These are phyloP conservation scores for Erythrophleum ivorense DNA, from an alignment of 331 rosid genomes.

Conservation along the genomic window DNA sequence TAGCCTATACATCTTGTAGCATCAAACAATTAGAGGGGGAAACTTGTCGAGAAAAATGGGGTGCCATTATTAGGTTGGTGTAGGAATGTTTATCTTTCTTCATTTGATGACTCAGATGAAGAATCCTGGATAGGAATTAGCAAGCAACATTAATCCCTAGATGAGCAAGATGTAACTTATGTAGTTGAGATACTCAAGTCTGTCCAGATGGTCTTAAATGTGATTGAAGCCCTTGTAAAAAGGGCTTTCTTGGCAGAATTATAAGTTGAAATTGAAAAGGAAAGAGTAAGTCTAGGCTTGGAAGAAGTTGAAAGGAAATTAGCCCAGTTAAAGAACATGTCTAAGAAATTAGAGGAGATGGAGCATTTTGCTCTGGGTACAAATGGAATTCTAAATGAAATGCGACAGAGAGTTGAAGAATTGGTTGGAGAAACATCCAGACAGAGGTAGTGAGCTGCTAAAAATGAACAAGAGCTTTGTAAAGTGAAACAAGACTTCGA, in stretches of 20 bases:
- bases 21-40: conserved; percentile 81
- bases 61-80: conserved; percentile 76
- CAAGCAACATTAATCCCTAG: conserved; percentile 61
- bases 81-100: conserved; percentile 70
- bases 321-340: conserved; percentile 75
- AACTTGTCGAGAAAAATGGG: conserved; percentile 79
- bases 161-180: conserved; percentile 72
- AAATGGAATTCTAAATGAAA: conserved; percentile 73
- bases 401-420: conserved; percentile 86
- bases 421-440: conserved; percentile 92
- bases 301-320: conserved; percentile 78
- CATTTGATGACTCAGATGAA: conserved; percentile 61
- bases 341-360: conserved; percentile 87
- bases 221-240: conserved; percentile 30
- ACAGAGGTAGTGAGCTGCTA: conserved; percentile 84
- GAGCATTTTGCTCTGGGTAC: conserved; percentile 64
- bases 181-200: conserved; percentile 74
- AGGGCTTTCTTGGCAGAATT: conserved; percentile 86
- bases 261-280: conserved; percentile 76
- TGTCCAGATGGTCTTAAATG: conserved; percentile 64
- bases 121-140: conserved; percentile 62
- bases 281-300: conserved; percentile 68
- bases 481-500: conserved; percentile 84
- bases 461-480: conserved; percentile 86
- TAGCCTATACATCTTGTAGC: conserved; percentile 61